These are phyloP conservation scores for Sugiyamaella paludigena DNA, from an alignment of 1,139 yeast genomes.

Conservation along the genomic window DNA sequence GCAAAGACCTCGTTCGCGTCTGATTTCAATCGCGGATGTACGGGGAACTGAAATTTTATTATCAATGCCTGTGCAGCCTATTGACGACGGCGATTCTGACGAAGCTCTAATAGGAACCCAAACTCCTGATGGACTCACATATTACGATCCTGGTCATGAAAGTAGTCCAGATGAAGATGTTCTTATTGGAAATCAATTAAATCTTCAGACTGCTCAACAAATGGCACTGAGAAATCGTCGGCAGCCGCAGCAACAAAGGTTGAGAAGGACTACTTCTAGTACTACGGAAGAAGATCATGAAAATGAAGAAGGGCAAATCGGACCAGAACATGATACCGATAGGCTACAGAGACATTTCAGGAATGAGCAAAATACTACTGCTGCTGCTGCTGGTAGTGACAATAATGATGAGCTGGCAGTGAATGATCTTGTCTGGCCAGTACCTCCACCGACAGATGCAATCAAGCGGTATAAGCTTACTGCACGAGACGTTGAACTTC, in stretches of 20 bases:
- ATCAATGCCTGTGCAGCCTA: no score
- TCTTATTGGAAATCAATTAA: neutral
- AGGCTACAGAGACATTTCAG: no score
- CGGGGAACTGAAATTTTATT: no score
- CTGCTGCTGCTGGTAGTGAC: neutral
- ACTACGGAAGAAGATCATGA: slow-evolving; percentile 14
- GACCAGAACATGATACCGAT: neutral
- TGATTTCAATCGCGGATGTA: no score
- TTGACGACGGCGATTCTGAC: no score
- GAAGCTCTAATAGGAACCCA: no score
- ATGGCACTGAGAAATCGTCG: neutral
- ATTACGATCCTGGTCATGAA: slow-evolving; percentile 17
- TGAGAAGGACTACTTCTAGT: no score
- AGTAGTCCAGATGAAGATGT: slow-evolving; percentile 15
- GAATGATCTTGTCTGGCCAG: neutral
- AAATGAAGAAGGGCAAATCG: neutral
- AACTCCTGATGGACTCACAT: slow-evolving; percentile 16
- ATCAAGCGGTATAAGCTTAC: slow-evolving; percentile 2
- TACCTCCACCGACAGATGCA: slow-evolving; percentile 1
- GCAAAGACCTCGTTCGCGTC: no score
- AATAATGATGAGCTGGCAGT: neutral
- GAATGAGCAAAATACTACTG: neutral
- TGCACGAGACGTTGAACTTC: slow-evolving; percentile 23
- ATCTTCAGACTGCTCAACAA: slow-evolving; percentile 3
- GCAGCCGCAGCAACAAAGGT: slow-evolving; percentile 6